Conservation (phyloP, 164 flowering plant species). For the Protea cynaroides region DNA sequence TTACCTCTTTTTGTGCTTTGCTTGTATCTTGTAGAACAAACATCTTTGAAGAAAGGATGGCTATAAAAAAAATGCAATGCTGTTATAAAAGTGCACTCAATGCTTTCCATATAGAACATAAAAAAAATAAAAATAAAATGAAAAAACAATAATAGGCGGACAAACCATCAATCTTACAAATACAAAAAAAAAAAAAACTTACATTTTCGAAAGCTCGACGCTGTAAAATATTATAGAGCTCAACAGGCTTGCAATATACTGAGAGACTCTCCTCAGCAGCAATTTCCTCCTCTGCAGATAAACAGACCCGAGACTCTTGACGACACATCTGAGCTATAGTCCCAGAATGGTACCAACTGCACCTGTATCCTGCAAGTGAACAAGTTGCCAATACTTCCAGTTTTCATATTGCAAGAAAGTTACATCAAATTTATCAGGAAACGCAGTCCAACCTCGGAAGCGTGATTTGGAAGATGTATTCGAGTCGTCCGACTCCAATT, state of each 20-base stretch:
- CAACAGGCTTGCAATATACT: constrained; percentile 92
- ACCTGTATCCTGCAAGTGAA: constrained; percentile 24
- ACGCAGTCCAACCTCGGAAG: neutral
- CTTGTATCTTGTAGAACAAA: constrained; percentile 71
- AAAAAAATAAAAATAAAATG: no score
- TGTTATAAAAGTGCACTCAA: constrained; percentile 15
- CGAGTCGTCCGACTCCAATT: no score
- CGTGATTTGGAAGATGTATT: neutral
- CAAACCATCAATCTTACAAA: no score
- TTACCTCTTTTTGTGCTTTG: constrained; percentile 64
- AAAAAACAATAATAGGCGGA: no score
- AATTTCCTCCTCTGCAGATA: constrained; percentile 67
- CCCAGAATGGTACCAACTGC: constrained; percentile 34
- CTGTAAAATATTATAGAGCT: constrained; percentile 90
- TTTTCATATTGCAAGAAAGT: constrained; percentile 3
- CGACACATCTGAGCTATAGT: constrained; percentile 60
- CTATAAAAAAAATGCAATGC: constrained; percentile 30
- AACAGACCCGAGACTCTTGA: constrained; percentile 57
- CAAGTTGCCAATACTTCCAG: constrained; percentile 11
- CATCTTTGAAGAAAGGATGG: constrained; percentile 87
- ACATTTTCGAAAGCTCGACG: constrained; percentile 81
- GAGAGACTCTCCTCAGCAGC: constrained; percentile 91
- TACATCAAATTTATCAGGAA: neutral
- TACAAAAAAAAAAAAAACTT: constrained; percentile 11
- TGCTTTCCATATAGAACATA: neutral